Evolutionary conservation across 345 rosid species (phyloP).

Genomic region (Syzygium jambos): DNA sequence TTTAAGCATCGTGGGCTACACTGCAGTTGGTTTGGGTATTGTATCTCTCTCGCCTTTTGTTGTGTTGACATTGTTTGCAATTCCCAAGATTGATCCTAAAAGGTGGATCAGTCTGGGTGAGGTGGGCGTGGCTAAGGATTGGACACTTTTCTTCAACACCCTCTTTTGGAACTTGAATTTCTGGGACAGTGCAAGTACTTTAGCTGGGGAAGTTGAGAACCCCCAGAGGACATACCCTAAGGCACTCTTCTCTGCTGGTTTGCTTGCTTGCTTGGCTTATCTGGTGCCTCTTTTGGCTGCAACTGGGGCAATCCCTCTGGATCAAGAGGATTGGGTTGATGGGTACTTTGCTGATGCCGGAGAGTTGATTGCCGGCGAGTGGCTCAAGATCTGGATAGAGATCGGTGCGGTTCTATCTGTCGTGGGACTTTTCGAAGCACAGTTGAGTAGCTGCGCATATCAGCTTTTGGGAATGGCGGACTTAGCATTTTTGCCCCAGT

Average conservation of each 20-base stretch:
- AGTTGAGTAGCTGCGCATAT: slow-evolving; percentile 63
- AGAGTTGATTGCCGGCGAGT: slow-evolving; percentile 62
- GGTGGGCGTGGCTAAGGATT: slow-evolving; percentile 41
- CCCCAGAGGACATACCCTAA: slow-evolving; percentile 43
- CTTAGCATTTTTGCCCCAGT: slow-evolving; percentile 33
- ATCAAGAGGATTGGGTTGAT: slow-evolving; percentile 50
- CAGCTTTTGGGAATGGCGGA: slow-evolving; percentile 62
- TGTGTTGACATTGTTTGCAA: slow-evolving; percentile 28
- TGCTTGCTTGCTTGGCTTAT: slow-evolving; percentile 44
- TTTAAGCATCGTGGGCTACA: slow-evolving; percentile 41
- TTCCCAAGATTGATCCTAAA: slow-evolving; percentile 40
- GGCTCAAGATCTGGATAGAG: slow-evolving; percentile 66
- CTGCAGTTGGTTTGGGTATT: slow-evolving; percentile 36
- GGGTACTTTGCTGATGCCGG: slow-evolving; percentile 56
- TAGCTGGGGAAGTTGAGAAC: slow-evolving; percentile 54
- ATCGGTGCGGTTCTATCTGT: slow-evolving; percentile 61
- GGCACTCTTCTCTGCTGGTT: slow-evolving; percentile 40
- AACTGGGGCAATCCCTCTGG: slow-evolving; percentile 51
- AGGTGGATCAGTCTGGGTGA: slow-evolving; percentile 58
- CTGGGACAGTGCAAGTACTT: slow-evolving; percentile 58
- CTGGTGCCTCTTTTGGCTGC: slow-evolving; percentile 54
- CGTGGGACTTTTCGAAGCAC: slow-evolving; percentile 77
- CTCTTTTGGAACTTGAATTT: slow-evolving; percentile 73
- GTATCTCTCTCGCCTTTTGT: slow-evolving; percentile 49
- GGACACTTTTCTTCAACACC: slow-evolving; percentile 59